phyloP scores from a whole-genome alignment of 768 basidiomycete species.

The Calocybe gangraenosa region DNA sequence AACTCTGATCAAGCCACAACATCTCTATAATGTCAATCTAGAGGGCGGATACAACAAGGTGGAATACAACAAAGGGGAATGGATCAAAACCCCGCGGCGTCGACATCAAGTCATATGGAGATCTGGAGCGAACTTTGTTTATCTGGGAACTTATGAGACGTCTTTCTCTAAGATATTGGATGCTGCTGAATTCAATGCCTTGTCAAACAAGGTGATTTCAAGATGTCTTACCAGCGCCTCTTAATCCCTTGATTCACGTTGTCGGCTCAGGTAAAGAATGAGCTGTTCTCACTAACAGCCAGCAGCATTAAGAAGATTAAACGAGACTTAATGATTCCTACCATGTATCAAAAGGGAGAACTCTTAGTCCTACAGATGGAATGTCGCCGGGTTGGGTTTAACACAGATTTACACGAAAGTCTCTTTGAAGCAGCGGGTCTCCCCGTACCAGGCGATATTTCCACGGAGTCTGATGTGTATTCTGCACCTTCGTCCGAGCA shows the following conservation, averaged over 20 bases:
- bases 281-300: background rate
- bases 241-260: background rate
- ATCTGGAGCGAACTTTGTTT: background rate
- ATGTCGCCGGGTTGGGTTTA: background rate
- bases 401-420: background rate
- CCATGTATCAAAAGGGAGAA: background rate
- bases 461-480: background rate
- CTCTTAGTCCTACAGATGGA: background rate
- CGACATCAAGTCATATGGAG: background rate
- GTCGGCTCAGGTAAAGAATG: background rate
- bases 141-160: conserved; percentile 3
- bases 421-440: conserved; percentile 3
- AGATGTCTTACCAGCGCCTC: background rate
- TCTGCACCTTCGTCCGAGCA: background rate
- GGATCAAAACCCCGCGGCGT: background rate
- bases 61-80: background rate
- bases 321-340: background rate
- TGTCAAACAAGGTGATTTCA: background rate
- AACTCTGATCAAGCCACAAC: conserved; percentile 1
- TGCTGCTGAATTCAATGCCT: background rate
- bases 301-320: background rate
- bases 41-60: background rate
- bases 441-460: background rate
- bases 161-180: background rate
- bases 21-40: background rate